Percentiles rank a stretch among this genome's conserved stretches.
phyloP scores from a whole-genome alignment of 1,284 basidiomycete genomes.

The Leccinum pachyderme region DNA sequence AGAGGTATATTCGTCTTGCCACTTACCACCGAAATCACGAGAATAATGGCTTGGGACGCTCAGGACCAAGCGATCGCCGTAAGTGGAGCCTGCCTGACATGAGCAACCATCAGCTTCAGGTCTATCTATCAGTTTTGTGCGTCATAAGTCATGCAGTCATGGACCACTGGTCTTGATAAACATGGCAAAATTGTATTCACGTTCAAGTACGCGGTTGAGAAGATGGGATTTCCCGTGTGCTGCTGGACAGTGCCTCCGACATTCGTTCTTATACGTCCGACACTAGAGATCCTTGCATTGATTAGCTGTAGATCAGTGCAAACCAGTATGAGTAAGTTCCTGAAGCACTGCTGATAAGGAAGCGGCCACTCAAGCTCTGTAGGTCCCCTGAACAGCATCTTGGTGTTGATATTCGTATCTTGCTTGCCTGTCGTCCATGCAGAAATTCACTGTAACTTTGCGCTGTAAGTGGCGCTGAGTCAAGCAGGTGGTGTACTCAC shows the following conservation, averaged over 20 bases:
- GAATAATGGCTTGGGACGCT: background rate
- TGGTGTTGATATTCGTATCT: conserved; percentile 6
- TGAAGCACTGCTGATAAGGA: background rate
- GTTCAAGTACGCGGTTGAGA: conserved; percentile 14
- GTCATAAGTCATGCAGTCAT: background rate
- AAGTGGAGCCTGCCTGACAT: background rate
- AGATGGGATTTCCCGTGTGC: background rate
- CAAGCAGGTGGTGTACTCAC: background rate
- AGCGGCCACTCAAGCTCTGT: background rate
- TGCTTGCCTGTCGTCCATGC: conserved; percentile 14
- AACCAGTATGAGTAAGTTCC: conserved; percentile 12
- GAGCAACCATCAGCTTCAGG: background rate
- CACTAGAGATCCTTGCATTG: background rate
- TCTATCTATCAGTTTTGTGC: background rate
- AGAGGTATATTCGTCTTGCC: background rate
- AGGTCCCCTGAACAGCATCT: conserved; percentile 7
- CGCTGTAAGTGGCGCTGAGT: conserved; percentile 3
- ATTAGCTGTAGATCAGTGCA: conserved; percentile 1
- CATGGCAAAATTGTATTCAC: conserved; percentile 3
- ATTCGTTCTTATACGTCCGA: background rate
- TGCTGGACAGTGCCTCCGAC: conserved; percentile 11
- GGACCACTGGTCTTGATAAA: conserved; percentile 11
- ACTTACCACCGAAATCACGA: background rate
- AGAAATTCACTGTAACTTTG: conserved; percentile 10
- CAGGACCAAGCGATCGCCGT: background rate